Evolutionary conservation across 805 yeast species (phyloP).

Genomic region (Cyberlindnera xylosilytica): DNA sequence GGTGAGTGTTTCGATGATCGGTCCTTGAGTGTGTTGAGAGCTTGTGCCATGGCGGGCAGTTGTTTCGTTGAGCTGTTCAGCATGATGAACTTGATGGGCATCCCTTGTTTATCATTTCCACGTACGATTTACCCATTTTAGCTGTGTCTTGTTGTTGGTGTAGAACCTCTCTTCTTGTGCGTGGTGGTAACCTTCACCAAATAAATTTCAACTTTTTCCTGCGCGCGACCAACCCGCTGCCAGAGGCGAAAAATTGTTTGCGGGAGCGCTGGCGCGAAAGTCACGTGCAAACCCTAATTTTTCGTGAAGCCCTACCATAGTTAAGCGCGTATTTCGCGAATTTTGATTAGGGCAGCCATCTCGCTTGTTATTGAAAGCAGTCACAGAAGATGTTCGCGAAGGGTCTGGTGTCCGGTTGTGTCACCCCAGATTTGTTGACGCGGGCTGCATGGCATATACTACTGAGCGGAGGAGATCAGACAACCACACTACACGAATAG

Average conservation of each 20-base stretch:
- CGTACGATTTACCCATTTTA: constrained; percentile 1
- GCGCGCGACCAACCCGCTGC: not conserved
- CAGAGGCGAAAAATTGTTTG: not conserved
- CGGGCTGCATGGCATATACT: no score
- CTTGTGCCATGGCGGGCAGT: no score
- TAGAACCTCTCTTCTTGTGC: not conserved
- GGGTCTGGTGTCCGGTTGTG: not conserved
- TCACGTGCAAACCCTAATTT: constrained; percentile 1
- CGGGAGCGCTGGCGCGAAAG: not conserved
- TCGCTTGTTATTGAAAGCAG: not conserved
- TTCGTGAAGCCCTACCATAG: not conserved
- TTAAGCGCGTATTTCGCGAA: not conserved
- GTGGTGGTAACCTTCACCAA: not conserved
- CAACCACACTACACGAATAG: no score
- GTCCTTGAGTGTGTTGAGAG: no score
- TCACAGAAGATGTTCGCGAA: not conserved
- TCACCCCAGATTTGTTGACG: not conserved
- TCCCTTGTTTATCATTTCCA: not conserved
- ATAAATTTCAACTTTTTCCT: constrained; percentile 1
- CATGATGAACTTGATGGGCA: not conserved
- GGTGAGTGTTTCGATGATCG: not conserved
- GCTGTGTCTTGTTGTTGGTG: constrained; percentile 1
- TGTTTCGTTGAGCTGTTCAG: not conserved
- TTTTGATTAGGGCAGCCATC: not conserved
- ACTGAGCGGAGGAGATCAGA: no score